Base-by-base conservation (phyloP, 1,139 yeast genomes). In the Fermentozyma sake region DNA sequence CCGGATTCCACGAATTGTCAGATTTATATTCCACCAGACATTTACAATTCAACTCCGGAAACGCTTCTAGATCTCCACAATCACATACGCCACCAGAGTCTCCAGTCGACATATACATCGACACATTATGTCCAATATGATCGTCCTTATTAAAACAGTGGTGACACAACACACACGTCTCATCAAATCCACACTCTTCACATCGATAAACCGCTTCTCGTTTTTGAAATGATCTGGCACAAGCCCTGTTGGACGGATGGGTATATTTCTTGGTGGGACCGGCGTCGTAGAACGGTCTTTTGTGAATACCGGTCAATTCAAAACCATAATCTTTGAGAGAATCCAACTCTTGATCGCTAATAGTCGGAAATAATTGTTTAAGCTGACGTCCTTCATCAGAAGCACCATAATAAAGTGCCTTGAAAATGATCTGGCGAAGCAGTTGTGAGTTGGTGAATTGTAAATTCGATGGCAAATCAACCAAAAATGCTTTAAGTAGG, bases 61-160 rank as follows among this genome's bases (percentile, higher is more conserved):
- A 89, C 0, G 95, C 94, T 37, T 80, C 85, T 0, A 72, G 67
- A 48, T 91, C 96, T 2, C 97, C 96, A 58, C 97, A 91, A 50
- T 91, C 96, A 51, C 97, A 91, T 13, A 80, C 72, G 2, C 89
- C 85, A 7, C 69, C 74, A 26, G 63, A 62, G 5, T 44, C 43
- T 1, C 73, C 79, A 3, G 52, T 39, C 4, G 84, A 68, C 7
- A 62, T 58, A 38, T 70, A 69, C 23, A 74, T 68, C 12, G 64
- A 55, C 3, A 82, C 83, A 35, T 72, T 71, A 47, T 82, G 93
- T 25, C 68, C 76, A 10, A 55, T 46, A 48, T 82, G 94, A 43
- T 80, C 86, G 3, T 66, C 64, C 30, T 72, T 69, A 48, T 80
- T 79, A 55, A 79, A 82, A 46, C 94, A 82, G 41, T 72, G 57